Percentiles rank a stretch among this genome's conserved stretches.
Conservation (phyloP, 1,139 yeast genomes). For the Magnusiomyces sp. region DNA sequence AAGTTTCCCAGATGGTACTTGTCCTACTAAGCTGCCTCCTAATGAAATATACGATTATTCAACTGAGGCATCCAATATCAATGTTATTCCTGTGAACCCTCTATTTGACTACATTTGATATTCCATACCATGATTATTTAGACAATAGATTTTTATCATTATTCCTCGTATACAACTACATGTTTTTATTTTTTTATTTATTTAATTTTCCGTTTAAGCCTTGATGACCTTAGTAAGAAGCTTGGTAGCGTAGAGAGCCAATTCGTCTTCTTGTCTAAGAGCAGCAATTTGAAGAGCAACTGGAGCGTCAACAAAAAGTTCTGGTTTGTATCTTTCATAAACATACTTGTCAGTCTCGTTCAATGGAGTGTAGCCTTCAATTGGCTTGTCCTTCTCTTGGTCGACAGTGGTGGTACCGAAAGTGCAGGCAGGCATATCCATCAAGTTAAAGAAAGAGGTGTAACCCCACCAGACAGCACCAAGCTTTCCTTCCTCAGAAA, state of each 20-base stretch:
- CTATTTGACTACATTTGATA: too few species aligned
- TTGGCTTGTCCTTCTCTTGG: conserved; percentile 31
- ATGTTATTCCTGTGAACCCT: too few species aligned
- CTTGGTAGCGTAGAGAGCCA: conserved; percentile 3
- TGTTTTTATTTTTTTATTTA: too few species aligned
- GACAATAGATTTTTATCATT: too few species aligned
- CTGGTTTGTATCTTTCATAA: conserved; percentile 31
- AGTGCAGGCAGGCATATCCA: conserved; percentile 45
- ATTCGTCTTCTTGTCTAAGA: conserved; percentile 35
- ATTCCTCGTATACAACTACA: too few species aligned
- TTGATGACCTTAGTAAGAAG: conserved; percentile 1
- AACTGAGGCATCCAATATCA: too few species aligned
- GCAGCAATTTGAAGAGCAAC: conserved; percentile 38
- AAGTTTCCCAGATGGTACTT: too few species aligned
- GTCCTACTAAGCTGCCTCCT: too few species aligned
- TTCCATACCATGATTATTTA: too few species aligned
- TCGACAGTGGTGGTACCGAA: conserved; percentile 46
- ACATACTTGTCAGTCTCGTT: conserved; percentile 27
- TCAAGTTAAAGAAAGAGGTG: conserved; percentile 43
- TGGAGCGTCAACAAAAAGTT: conserved; percentile 36
- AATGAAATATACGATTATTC: too few species aligned
- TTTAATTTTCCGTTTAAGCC: background rate
- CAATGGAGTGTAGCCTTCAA: conserved; percentile 25
- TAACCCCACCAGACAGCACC: conserved; percentile 63
- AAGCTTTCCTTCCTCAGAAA: conserved; percentile 33